Percentiles rank a stretch among this genome's conserved stretches.
phyloP scores from a whole-genome alignment of 2,329 filamentous ascomycete species.

The Aureobasidium sp. region DNA sequence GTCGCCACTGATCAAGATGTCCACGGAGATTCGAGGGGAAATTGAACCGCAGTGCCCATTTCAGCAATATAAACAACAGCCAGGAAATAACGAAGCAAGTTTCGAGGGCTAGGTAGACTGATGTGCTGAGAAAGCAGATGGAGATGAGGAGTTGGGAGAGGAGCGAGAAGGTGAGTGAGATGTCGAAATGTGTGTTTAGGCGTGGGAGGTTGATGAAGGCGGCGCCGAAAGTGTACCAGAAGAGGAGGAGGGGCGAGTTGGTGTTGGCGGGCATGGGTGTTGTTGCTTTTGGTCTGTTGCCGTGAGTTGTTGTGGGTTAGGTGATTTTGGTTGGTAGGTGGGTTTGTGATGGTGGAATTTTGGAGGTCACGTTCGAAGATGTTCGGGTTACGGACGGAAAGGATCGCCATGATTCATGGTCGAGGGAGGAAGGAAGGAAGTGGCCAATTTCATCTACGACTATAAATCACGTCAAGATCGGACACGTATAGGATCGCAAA shows the following conservation, averaged over 20 bases:
- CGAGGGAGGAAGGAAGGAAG: background rate
- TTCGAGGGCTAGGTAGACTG: background rate
- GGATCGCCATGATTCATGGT: background rate
- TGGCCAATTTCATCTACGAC: too few species aligned
- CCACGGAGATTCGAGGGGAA: too few species aligned
- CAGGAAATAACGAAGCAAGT: background rate
- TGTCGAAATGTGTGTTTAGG: background rate
- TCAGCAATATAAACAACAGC: background rate
- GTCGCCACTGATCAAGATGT: background rate
- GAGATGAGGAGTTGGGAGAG: background rate
- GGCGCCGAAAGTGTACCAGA: background rate
- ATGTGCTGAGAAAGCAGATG: background rate
- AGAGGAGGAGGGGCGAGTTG: background rate
- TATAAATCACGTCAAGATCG: too few species aligned
- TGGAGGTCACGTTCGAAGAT: background rate
- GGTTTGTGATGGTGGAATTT: too few species aligned
- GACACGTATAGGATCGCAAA: background rate
- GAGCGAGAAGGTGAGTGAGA: background rate
- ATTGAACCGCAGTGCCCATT: background rate
- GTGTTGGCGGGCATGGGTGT: background rate
- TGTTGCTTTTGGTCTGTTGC: background rate
- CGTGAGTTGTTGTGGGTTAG: too few species aligned
- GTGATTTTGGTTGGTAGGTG: too few species aligned
- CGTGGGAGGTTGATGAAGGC: background rate
- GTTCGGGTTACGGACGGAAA: background rate